A percentile compares a stretch with the other conserved stretches of the same genome.
Conservation (phyloP, 306 rosid species). For the Pachyrhizus erosus region DNA sequence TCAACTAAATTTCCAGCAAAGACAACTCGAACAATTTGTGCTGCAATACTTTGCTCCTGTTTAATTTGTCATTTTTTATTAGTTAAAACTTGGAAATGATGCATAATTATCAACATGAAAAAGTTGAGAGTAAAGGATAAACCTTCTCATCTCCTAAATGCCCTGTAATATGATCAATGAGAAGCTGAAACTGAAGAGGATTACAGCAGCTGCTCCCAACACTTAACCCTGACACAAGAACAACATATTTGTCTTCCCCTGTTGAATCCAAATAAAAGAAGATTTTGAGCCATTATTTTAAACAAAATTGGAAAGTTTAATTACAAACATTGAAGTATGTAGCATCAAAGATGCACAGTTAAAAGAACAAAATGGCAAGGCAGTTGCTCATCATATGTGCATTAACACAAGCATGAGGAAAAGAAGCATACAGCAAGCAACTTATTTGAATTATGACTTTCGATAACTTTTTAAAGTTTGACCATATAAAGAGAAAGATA, state of each 20-base stretch:
- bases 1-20: constrained; percentile 91
- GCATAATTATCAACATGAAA: constrained; percentile 35
- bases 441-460: constrained; percentile 17
- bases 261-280: constrained; percentile 45
- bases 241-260: constrained; percentile 89
- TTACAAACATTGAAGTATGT: constrained; percentile 27
- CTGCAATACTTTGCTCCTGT: constrained; percentile 87
- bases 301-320: constrained; percentile 12
- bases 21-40: constrained; percentile 82
- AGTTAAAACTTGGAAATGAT: constrained; percentile 40
- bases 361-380: constrained; percentile 24
- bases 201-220: constrained; percentile 79
- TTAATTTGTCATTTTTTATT: constrained; percentile 43
- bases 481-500: constrained; percentile 36
- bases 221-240: constrained; percentile 82
- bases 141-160: constrained; percentile 97
- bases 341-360: constrained; percentile 15
- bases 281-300: constrained; percentile 15
- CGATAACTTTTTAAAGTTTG: constrained; percentile 25
- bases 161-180: constrained; percentile 94
- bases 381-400: constrained; percentile 15
- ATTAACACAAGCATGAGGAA: constrained; percentile 14
- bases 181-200: constrained; percentile 95
- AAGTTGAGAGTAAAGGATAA: constrained; percentile 36
- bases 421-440: constrained; percentile 38